Percentiles rank a stretch among this genome's conserved stretches.
These are phyloP conservation scores for Sordariomycetes sp. DNA, from an alignment of 2,329 filamentous ascomycete genomes.

Conservation along the genomic window DNA sequence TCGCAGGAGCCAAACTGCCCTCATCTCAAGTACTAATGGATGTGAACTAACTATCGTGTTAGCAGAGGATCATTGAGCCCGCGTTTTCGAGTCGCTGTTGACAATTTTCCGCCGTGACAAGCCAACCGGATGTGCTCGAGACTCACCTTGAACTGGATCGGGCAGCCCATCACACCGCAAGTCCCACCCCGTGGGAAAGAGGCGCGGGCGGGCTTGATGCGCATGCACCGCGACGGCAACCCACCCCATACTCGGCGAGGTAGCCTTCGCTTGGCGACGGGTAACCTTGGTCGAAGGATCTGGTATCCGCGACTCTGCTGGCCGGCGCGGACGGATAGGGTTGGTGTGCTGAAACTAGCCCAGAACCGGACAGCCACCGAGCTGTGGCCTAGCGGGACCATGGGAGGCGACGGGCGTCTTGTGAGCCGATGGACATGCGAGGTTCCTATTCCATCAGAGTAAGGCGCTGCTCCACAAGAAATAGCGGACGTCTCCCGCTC, in stretches of 20 bases:
- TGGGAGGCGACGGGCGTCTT: not conserved
- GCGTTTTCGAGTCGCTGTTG: not conserved
- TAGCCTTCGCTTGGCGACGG: not conserved
- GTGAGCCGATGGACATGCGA: not conserved
- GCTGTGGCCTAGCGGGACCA: not conserved
- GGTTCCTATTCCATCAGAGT: no score
- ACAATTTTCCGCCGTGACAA: not conserved
- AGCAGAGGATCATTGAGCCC: not conserved
- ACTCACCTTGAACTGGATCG: not conserved
- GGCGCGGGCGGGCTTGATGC: not conserved
- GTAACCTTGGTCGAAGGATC: not conserved
- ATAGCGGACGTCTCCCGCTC: not conserved
- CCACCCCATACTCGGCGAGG: not conserved
- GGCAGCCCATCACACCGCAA: not conserved
- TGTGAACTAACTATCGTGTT: not conserved
- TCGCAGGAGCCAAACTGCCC: not conserved
- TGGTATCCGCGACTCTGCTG: not conserved
- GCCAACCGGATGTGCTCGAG: not conserved
- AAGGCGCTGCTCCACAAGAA: no score
- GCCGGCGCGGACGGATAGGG: not conserved
- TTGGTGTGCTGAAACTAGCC: not conserved
- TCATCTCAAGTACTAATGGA: not conserved
- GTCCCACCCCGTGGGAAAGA: not conserved
- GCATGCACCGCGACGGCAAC: not conserved
- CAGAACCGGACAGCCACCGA: not conserved